Percentiles rank a stretch among this genome's conserved stretches.
Evolutionary conservation across 768 basidiomycete species (phyloP).

Genomic region (Dendrothele bispora): DNA sequence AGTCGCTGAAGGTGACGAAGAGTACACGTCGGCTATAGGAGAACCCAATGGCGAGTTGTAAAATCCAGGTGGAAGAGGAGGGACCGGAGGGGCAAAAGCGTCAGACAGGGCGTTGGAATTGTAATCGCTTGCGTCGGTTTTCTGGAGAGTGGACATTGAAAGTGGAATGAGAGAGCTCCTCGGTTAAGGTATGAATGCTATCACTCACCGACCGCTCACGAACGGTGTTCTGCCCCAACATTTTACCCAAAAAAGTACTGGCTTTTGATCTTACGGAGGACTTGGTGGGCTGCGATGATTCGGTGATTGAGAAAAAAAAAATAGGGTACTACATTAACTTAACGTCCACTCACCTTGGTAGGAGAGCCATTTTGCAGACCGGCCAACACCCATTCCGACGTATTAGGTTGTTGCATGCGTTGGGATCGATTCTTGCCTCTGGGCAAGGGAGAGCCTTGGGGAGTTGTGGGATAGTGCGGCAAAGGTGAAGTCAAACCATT

Average conservation of each 20-base stretch:
- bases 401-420: constrained; percentile 14
- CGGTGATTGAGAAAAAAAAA: constrained; percentile 1
- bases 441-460: constrained; percentile 28
- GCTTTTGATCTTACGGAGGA: constrained; percentile 75
- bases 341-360: constrained; percentile 48
- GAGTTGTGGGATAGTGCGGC: constrained; percentile 32
- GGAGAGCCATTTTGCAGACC: constrained; percentile 45
- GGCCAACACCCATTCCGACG: constrained; percentile 47
- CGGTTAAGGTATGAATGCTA: constrained; percentile 10
- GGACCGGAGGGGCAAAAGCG: constrained; percentile 50
- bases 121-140: constrained; percentile 48
- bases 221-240: constrained; percentile 62
- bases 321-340: background rate
- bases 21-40: constrained; percentile 55
- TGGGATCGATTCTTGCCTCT: constrained; percentile 33
- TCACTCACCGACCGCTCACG: constrained; percentile 68
- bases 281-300: constrained; percentile 54
- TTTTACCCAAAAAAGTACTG: constrained; percentile 78
- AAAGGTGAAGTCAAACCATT: constrained; percentile 43
- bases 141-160: constrained; percentile 37
- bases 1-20: constrained; percentile 17
- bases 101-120: constrained; percentile 42
- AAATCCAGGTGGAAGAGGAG: constrained; percentile 47
- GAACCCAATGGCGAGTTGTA: constrained; percentile 40
- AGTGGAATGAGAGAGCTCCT: too few relatives aligned